Base-by-base conservation (phyloP, 768 basidiomycete genomes). In the Suillus luteus region DNA sequence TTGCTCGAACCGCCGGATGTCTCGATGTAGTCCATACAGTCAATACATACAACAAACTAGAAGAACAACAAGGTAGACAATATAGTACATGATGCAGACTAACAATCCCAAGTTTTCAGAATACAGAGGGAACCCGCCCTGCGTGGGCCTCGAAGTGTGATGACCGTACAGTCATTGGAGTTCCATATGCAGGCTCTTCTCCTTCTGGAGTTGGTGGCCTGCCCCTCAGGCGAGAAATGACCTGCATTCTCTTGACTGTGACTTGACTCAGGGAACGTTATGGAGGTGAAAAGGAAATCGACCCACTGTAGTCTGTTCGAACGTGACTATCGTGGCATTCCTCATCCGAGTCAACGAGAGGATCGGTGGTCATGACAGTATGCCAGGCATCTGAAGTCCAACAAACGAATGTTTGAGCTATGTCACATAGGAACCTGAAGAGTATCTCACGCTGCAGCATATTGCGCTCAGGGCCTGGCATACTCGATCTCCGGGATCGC, bases 301-400 rank as follows among this genome's bases (percentile, higher is more conserved):
- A 58, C 85, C 61, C 65, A 91, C 91, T 75, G 68, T 90, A 91
- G 68, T 92, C 91, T 55, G 83, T 77, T 38, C 86, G 83, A 41
- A 83, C 78, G 67, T 89, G 79, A 68, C 89, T 88, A 69, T 92
- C 89, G 15, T 79, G 81, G 55, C 78, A 76, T 70, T 90, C 89
- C 49, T 90, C 89, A 64, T 92, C 91, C 35, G 91, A 92, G 73
- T 92, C 90, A 58, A 81, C 75, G 35, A 92, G 77, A n/a, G 91
- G 87, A 70, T 93, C 91, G 43, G 85, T 84, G 37, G 82, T 85
- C 60, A 80, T 83, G 62, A 87, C 80, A 17, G 84, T 80, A 69
- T 90, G 85, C 88, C 88, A 92, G 17, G 91, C 87, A 71, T 92
- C 91, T 93, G 70, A 49, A 46, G 66, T 65, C 60, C 52, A 49